Base-by-base conservation (phyloP, 192 early-diverging fungal species). In the Chytriomyces sp. region DNA sequence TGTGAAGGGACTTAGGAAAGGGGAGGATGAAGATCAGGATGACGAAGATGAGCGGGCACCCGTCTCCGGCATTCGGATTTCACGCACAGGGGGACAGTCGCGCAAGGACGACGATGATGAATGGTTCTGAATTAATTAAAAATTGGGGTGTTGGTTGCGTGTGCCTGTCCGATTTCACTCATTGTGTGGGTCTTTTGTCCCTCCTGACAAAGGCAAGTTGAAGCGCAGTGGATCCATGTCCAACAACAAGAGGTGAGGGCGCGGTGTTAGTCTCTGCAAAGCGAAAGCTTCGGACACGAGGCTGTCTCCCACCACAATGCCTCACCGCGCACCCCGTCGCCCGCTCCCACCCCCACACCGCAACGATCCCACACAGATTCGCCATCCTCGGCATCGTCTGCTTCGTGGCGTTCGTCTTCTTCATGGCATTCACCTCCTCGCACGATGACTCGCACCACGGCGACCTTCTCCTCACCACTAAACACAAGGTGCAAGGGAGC, bases 251-350 rank as follows among this genome's bases (percentile, higher is more conserved):
- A n/a, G n/a, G n/a, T n/a, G n/a, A n/a, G n/a, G n/a, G n/a, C n/a
- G n/a, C n/a, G n/a, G 77, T 90, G 94, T 60, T 77, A 88, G 78
- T 91, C 92, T 87, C 86, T 97, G 78, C 86, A 86, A 54, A 87
- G 88, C 52, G 72, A 75, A 12, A 60, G 75, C 32, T 84, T 86
- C 64, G 64, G 81, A 53, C 64, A 93, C 96, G 86, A 84, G 94
- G 65, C 75, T 90, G 61, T 91, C 96, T 80, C 96, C 96, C 14
- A 87, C 94, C 31, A 74, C 89, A 33, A 88, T 93, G 64, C 87
- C 90, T 25, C 77, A 85, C n/a, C n/a, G n/a, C n/a, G n/a, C n/a
- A n/a, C n/a, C n/a, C n/a, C n/a, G n/a, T n/a, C n/a, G n/a, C n/a
- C n/a, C n/a, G n/a, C n/a, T n/a, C n/a, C n/a, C n/a, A n/a, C n/a